These are phyloP conservation scores for Pholiota microspora DNA, from an alignment of 768 basidiomycete genomes.

Conservation along the genomic window DNA sequence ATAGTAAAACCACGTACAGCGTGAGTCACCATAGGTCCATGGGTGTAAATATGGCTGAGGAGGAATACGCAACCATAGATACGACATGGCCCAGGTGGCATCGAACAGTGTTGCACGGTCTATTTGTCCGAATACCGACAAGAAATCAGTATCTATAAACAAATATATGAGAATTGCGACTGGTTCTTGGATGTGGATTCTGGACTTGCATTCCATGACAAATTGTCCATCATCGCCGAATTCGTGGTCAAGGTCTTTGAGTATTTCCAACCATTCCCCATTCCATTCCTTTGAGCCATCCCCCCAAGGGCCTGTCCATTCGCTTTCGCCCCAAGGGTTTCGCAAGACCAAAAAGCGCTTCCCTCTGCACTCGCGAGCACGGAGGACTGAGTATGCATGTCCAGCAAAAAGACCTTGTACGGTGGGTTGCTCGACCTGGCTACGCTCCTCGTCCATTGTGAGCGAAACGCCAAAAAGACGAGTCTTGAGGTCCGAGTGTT, in stretches of 20 bases:
- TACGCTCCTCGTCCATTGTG: slow-evolving; percentile 20
- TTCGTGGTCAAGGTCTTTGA: slow-evolving; percentile 30
- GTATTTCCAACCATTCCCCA: slow-evolving; percentile 34
- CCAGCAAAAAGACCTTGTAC: slow-evolving; percentile 29
- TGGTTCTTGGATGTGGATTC: too few species aligned
- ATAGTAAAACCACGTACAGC: slow-evolving; percentile 31
- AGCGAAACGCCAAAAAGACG: slow-evolving; percentile 44
- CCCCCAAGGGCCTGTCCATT: slow-evolving; percentile 41
- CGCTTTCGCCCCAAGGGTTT: slow-evolving; percentile 42
- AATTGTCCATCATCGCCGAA: slow-evolving; percentile 42
- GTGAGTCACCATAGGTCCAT: slow-evolving; percentile 44
- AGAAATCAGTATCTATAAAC: slow-evolving; percentile 31
- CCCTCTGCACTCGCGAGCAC: slow-evolving; percentile 35
- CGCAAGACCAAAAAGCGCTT: slow-evolving; percentile 28
- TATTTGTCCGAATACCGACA: slow-evolving; percentile 33
- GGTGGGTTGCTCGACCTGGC: slow-evolving; percentile 8
- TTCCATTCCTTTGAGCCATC: slow-evolving; percentile 46
- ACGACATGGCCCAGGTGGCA: slow-evolving; percentile 37
- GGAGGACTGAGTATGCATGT: slow-evolving; percentile 42
- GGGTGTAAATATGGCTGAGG: slow-evolving; percentile 32
- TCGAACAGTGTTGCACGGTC: slow-evolving; percentile 40
- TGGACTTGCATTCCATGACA: slow-evolving; percentile 39
- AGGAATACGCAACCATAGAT: slow-evolving; percentile 38
- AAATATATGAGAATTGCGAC: not conserved
- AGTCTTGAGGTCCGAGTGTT: slow-evolving; percentile 38